Evolutionary conservation across 805 yeast species (phyloP).

Genomic region (Candida tammaniensis): DNA sequence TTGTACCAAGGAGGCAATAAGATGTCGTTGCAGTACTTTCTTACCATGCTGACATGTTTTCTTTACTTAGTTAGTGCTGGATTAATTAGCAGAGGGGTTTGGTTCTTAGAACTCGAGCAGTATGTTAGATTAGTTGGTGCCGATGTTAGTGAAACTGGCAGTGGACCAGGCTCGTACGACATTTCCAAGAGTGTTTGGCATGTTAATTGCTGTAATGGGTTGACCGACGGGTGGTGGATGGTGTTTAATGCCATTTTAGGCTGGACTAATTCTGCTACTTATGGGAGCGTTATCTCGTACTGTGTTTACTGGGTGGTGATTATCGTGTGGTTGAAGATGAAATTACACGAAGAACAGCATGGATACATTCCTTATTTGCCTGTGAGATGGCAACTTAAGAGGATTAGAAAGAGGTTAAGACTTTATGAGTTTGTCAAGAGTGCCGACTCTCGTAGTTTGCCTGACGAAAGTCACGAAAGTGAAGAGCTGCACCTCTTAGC

Average conservation of each 20-base stretch:
- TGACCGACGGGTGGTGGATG: constrained; percentile 48
- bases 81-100: constrained; percentile 41
- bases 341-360: constrained; percentile 34
- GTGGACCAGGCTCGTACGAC: constrained; percentile 46
- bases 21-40: constrained; percentile 40
- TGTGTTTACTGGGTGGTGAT: constrained; percentile 37
- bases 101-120: constrained; percentile 41
- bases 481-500: too few species aligned
- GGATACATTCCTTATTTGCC: constrained; percentile 40
- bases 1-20: constrained; percentile 42
- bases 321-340: constrained; percentile 26
- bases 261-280: constrained; percentile 47
- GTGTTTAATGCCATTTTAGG: constrained; percentile 43
- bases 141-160: constrained; percentile 43
- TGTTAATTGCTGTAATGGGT: constrained; percentile 46
- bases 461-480: not conserved
- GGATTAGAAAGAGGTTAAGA: constrained; percentile 28
- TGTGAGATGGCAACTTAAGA: constrained; percentile 34
- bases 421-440: constrained; percentile 8
- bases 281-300: constrained; percentile 40
- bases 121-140: constrained; percentile 40
- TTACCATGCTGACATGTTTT: constrained; percentile 38
- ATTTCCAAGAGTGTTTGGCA: constrained; percentile 42
- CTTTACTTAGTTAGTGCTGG: constrained; percentile 45
- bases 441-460: not conserved